A percentile compares a stretch with the other conserved stretches of the same genome.
These are phyloP conservation scores for Aspergillus udagawae DNA, from an alignment of 2,329 filamentous ascomycete species.

Conservation along the genomic window DNA sequence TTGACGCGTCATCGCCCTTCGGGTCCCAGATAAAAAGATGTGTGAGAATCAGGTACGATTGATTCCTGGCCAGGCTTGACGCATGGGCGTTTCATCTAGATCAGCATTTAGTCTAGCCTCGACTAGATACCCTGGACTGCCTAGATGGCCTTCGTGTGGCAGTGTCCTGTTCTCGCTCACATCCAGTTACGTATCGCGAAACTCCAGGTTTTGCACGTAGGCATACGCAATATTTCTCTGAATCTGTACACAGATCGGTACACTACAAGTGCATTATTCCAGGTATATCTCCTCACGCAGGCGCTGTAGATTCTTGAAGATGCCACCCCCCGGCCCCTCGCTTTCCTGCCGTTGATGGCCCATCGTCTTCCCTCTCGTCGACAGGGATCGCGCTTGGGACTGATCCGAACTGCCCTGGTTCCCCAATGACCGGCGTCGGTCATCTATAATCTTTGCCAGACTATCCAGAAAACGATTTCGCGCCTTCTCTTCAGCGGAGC, in stretches of 20 bases:
- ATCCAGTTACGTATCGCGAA: not conserved
- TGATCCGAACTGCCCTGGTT: conserved; percentile 33
- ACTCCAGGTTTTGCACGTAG: not conserved
- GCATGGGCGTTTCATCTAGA: not conserved
- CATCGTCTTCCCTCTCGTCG: conserved; percentile 1
- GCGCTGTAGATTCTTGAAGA: conserved; percentile 51
- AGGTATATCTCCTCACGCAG: conserved; percentile 53
- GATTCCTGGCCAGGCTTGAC: not conserved
- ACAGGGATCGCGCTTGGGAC: conserved; percentile 9
- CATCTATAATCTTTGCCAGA: conserved; percentile 77
- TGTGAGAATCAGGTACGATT: not conserved
- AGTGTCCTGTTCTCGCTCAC: not conserved
- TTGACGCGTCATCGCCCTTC: not conserved
- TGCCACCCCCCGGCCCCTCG: conserved; percentile 45
- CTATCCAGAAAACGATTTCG: conserved; percentile 75
- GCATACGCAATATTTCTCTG: not conserved
- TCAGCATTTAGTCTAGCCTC: not conserved
- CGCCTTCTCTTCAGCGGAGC: conserved; percentile 91
- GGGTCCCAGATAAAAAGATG: not conserved
- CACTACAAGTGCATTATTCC: conserved; percentile 29
- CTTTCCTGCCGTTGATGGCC: conserved; percentile 24
- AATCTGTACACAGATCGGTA: not conserved
- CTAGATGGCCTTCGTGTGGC: not conserved
- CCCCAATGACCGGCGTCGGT: conserved; percentile 52
- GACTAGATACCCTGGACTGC: not conserved